Conservation (phyloP, 495 filamentous ascomycete species). For the Lasiosphaeria hispida region DNA sequence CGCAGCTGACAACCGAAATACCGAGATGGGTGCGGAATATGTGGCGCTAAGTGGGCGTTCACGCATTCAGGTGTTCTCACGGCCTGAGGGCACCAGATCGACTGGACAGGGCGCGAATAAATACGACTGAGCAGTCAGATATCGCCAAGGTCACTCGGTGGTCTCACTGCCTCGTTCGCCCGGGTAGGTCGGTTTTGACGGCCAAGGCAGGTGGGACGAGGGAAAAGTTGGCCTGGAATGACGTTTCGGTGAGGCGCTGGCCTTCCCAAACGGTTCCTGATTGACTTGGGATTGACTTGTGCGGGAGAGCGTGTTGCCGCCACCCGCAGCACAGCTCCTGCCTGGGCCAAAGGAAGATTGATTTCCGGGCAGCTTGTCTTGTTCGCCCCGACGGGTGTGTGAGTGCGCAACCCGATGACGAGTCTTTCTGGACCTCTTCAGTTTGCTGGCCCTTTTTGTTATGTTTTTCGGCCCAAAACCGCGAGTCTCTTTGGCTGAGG, state of each 20-base stretch:
- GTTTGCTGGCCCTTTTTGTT: too few species aligned
- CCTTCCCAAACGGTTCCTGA: conserved; percentile 2
- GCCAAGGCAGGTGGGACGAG: conserved; percentile 5
- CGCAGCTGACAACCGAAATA: not conserved
- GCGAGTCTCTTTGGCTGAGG: too few species aligned
- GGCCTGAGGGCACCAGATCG: not conserved
- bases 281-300: conserved; percentile 2
- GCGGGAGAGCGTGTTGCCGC: not conserved
- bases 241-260: conserved; percentile 6
- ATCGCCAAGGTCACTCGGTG: not conserved
- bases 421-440: too few species aligned
- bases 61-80: not conserved
- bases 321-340: not conserved
- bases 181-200: conserved; percentile 3
- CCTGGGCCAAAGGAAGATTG: not conserved
- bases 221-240: conserved; percentile 14
- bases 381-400: too few species aligned
- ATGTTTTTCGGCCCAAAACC: too few species aligned
- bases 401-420: too few species aligned
- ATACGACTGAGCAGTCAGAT: conserved; percentile 11
- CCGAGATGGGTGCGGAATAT: not conserved
- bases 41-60: conserved; percentile 1
- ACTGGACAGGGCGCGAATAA: conserved; percentile 3
- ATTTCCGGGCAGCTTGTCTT: too few species aligned
- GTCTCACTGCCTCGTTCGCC: not conserved